Evolutionary conservation across 2,329 filamentous ascomycete species (phyloP).

Genomic region (Penicillium fuscoglaucum): DNA sequence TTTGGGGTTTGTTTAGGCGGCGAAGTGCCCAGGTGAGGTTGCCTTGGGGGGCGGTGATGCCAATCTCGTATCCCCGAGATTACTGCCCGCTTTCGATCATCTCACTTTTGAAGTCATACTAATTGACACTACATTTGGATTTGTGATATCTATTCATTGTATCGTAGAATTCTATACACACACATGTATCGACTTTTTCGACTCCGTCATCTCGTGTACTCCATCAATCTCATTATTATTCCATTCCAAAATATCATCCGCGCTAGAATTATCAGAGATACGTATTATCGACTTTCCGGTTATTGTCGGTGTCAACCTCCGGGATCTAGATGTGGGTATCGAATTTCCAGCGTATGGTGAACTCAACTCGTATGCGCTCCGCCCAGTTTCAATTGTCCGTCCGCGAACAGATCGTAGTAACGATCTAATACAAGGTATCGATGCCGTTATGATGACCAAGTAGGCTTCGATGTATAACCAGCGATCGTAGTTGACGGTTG

Average conservation of each 20-base stretch:
- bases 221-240: neutral
- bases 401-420: slow-evolving; percentile 16
- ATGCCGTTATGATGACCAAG: slow-evolving; percentile 35
- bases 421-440: slow-evolving; percentile 32
- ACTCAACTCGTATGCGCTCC: slow-evolving; percentile 17
- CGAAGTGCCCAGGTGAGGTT: neutral
- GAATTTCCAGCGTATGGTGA: slow-evolving; percentile 13
- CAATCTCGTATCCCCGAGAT: neutral
- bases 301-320: slow-evolving; percentile 7
- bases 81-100: neutral
- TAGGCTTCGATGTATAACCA: slow-evolving; percentile 34
- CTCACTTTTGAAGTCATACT: neutral
- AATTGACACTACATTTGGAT: neutral
- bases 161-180: neutral
- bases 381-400: slow-evolving; percentile 1
- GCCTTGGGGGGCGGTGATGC: neutral
- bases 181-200: neutral
- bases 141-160: neutral
- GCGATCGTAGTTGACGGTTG: slow-evolving; percentile 28
- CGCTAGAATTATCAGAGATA: slow-evolving; percentile 10
- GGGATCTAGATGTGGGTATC: neutral
- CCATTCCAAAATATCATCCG: slow-evolving; percentile 4
- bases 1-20: neutral
- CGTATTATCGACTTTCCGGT: slow-evolving; percentile 11
- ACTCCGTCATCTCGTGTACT: neutral